These are phyloP conservation scores for Rhodotorula toruloides DNA, from an alignment of 768 basidiomycete genomes.

Conservation along the genomic window DNA sequence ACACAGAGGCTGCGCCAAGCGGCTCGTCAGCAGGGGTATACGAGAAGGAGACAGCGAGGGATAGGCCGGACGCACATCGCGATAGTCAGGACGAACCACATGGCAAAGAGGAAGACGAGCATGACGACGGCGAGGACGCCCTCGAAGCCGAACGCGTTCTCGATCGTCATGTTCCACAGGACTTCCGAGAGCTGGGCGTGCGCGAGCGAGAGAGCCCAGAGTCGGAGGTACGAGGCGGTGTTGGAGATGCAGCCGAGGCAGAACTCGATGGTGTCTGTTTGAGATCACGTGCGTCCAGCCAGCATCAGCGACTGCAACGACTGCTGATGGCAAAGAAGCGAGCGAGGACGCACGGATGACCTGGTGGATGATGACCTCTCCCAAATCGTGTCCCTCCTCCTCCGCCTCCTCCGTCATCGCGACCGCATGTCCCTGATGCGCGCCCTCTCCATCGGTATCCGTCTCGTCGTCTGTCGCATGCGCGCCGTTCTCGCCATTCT, in stretches of 20 bases:
- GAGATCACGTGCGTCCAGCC: too few relatives aligned
- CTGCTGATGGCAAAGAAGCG: too few relatives aligned
- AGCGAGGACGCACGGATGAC: constrained; percentile 72
- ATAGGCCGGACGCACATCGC: constrained; percentile 38
- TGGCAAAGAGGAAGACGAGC: constrained; percentile 61
- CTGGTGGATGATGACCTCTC: constrained; percentile 94
- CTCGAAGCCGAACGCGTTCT: constrained; percentile 47
- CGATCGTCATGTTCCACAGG: constrained; percentile 55
- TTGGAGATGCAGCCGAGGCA: constrained; percentile 79
- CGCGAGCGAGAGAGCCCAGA: constrained; percentile 96
- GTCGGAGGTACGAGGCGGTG: constrained; percentile 54
- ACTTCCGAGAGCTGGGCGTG: constrained; percentile 97
- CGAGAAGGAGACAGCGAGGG: not conserved
- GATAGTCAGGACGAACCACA: constrained; percentile 79
- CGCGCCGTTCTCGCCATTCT: constrained; percentile 50
- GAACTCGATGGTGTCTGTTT: constrained; percentile 68
- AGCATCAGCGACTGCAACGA: too few relatives aligned
- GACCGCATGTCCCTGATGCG: constrained; percentile 59
- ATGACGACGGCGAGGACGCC: constrained; percentile 55
- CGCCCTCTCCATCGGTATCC: constrained; percentile 61
- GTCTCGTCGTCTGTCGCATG: constrained; percentile 57
- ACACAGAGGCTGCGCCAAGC: constrained; percentile 62
- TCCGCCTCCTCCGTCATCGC: constrained; percentile 62
- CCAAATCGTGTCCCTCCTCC: constrained; percentile 69
- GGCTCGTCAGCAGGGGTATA: not conserved